Evolutionary conservation across 371 early-diverging fungal species (phyloP).

Genomic region (Mortierella sp.): DNA sequence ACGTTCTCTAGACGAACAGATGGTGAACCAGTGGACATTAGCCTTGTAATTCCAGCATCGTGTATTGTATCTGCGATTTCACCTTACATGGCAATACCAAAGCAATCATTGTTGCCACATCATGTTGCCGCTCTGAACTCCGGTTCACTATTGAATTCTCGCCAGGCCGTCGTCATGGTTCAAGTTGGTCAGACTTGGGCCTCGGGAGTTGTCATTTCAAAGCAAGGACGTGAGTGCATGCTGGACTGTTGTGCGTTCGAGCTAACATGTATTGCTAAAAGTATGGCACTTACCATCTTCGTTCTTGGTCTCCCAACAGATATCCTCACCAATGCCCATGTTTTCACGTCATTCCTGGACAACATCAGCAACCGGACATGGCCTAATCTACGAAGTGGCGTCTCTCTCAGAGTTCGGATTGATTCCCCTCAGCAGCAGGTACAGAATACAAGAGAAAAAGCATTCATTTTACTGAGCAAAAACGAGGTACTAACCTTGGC

Average conservation of each 20-base stretch:
- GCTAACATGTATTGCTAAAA: too few species aligned
- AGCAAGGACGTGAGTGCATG: slow-evolving; percentile 46
- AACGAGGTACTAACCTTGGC: background rate
- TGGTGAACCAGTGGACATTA: slow-evolving; percentile 53
- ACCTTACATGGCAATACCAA: slow-evolving; percentile 34
- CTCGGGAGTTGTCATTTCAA: slow-evolving; percentile 48
- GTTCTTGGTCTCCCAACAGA: slow-evolving; percentile 14
- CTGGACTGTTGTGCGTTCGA: background rate
- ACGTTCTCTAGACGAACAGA: slow-evolving; percentile 39
- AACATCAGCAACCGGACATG: slow-evolving; percentile 45
- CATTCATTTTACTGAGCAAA: too few species aligned
- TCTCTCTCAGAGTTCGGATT: slow-evolving; percentile 48
- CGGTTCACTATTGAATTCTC: slow-evolving; percentile 28
- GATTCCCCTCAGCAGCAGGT: slow-evolving; percentile 53
- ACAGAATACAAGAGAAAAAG: background rate
- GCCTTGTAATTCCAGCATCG: slow-evolving; percentile 48
- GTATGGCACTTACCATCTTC: background rate
- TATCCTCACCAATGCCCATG: slow-evolving; percentile 54
- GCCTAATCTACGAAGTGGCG: slow-evolving; percentile 42
- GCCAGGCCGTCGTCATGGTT: slow-evolving; percentile 51
- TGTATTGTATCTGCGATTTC: slow-evolving; percentile 50
- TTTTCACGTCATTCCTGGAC: slow-evolving; percentile 53
- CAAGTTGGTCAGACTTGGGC: slow-evolving; percentile 56
- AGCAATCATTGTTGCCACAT: slow-evolving; percentile 23
- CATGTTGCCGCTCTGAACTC: slow-evolving; percentile 35